Percentiles rank a stretch among this genome's conserved stretches.
These are phyloP conservation scores for Acacia pycnantha DNA, from an alignment of 331 rosid genomes.

Conservation along the genomic window DNA sequence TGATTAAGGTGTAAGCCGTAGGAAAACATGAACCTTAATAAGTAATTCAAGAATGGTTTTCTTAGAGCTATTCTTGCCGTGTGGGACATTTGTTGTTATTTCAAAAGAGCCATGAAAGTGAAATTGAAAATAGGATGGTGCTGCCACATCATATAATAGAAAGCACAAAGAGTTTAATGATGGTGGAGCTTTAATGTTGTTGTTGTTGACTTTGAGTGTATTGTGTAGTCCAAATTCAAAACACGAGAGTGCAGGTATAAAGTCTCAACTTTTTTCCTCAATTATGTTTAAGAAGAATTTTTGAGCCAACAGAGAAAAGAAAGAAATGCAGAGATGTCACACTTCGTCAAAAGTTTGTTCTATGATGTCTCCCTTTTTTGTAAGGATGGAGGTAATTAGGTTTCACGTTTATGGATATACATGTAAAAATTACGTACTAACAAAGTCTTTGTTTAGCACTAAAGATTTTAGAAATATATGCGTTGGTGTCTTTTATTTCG, in stretches of 20 bases:
- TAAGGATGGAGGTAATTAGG: neutral
- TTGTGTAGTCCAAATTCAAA: neutral
- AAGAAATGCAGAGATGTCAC: neutral
- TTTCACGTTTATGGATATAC: neutral
- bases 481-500: neutral
- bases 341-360: neutral
- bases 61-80: slow-evolving; percentile 35
- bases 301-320: neutral
- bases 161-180: neutral
- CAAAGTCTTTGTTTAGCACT: too few relatives aligned
- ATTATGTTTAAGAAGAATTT: too few relatives aligned
- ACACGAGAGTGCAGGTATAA: neutral
- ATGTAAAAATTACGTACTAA: too few relatives aligned
- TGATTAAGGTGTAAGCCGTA: neutral
- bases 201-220: neutral
- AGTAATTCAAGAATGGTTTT: neutral
- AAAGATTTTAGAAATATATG: neutral
- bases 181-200: neutral
- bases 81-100: slow-evolving; percentile 22
- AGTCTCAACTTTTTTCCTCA: neutral
- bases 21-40: neutral
- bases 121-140: neutral
- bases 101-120: neutral
- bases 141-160: neutral
- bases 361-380: neutral